Base-by-base conservation (phyloP, 2,329 filamentous ascomycete species). In the Colletotrichum plurivorum region DNA sequence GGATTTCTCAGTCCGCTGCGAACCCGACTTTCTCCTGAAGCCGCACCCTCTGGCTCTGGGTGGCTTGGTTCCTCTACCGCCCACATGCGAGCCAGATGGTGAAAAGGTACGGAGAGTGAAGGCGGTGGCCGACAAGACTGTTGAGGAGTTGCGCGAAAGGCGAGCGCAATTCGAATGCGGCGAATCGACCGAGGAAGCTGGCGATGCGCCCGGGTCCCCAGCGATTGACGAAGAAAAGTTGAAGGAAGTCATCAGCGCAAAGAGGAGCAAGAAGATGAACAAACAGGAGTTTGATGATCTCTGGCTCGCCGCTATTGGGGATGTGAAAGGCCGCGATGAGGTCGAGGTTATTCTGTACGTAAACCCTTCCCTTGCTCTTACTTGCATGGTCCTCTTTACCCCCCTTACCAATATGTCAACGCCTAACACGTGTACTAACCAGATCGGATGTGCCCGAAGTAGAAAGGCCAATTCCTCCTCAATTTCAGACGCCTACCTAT, bases 71-170 rank as follows among this genome's bases (percentile, higher is more conserved):
- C 96, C 96, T 8, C 83, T 99, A 9, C 90, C 95, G 6, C 95
- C 97, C 1, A 95, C 94, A 5, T 99, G 96, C 79, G 95, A 98
- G 80, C 93, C 96, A 0, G 97, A 99, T 79, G 94, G 94, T 70
- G 94, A 97, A 76, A 98, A 97, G 79, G 94, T 92, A 8, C 90
- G 94, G 46, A 92, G 93, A 18, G 92, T 98, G 56, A 94, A 95
- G 75, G 89, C 92, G 20, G 94, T 99, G 16, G 94, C 95, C 8
- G 92, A 98, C 77, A 93, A 92, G 78, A 94, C 93, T 2, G 88
- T 98, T 4, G 94, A 97, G 75, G 92, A 95, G 74, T 87, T 99
- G 56, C 89, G 96, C 62, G 90, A 97, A 73, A 90, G 93, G 48
- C 90, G 94, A 68, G 96, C 96, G 63, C 92, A 94, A 75, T 98